Percentiles rank a stretch among this genome's conserved stretches.
These are phyloP conservation scores for Thelonectria discophora DNA, from an alignment of 2,329 filamentous ascomycete species.

Conservation along the genomic window DNA sequence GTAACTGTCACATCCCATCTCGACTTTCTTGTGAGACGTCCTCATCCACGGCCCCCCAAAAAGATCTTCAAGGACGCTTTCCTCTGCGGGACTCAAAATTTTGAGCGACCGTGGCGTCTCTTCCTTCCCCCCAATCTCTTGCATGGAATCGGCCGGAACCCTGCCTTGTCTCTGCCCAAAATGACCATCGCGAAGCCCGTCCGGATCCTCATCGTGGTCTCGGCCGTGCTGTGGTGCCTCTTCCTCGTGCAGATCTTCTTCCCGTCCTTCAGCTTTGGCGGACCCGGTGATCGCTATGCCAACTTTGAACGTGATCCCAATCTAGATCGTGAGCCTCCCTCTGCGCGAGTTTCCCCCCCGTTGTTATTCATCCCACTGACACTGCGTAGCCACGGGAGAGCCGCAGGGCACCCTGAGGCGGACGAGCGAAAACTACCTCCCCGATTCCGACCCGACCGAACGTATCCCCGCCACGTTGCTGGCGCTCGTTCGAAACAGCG, in stretches of 20 bases:
- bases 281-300: slow-evolving; percentile 53
- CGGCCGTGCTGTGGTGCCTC: slow-evolving; percentile 78
- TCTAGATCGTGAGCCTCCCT: slow-evolving; percentile 74
- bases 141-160: slow-evolving; percentile 34
- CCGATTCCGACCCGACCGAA: slow-evolving; percentile 76
- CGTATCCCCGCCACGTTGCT: slow-evolving; percentile 95
- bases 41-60: neutral
- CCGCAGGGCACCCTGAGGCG: slow-evolving; percentile 80
- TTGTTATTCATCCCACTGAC: slow-evolving; percentile 29
- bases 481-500: slow-evolving; percentile 90
- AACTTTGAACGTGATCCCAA: slow-evolving; percentile 84
- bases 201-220: slow-evolving; percentile 77
- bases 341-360: neutral
- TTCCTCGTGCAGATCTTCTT: slow-evolving; percentile 80
- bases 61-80: neutral
- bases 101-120: neutral
- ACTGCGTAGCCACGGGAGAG: slow-evolving; percentile 76
- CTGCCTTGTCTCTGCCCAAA: slow-evolving; percentile 38
- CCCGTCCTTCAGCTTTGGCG: slow-evolving; percentile 58
- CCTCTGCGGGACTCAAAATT: neutral
- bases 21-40: slow-evolving; percentile 1
- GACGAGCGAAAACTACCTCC: slow-evolving; percentile 79
- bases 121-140: neutral
- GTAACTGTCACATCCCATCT: neutral
- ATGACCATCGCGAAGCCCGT: slow-evolving; percentile 91